phyloP scores from a whole-genome alignment of 108 stramenopile genomes.

The Schizochytrium sp. region DNA sequence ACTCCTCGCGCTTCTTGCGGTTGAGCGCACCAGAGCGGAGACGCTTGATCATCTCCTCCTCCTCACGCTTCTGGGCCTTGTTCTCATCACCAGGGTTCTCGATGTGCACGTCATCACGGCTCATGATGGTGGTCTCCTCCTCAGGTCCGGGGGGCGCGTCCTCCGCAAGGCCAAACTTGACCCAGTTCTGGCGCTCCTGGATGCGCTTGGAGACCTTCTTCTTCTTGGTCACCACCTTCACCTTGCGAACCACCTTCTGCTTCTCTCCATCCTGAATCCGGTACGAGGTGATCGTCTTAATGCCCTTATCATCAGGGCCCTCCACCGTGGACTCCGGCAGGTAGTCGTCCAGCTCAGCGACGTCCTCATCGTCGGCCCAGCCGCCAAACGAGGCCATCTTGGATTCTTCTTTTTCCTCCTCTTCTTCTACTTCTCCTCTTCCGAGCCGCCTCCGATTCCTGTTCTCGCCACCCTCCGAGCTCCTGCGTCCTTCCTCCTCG shows the following conservation, averaged over 20 bases:
- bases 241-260: slow-evolving; percentile 56
- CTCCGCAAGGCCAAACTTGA: slow-evolving; percentile 54
- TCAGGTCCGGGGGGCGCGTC: slow-evolving; percentile 54
- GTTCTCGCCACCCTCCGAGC: no score
- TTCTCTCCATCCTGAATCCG: slow-evolving; percentile 44
- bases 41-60: slow-evolving; percentile 56
- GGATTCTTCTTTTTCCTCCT: not conserved
- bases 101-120: slow-evolving; percentile 36
- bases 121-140: slow-evolving; percentile 57
- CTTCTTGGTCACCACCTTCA: slow-evolving; percentile 57
- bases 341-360: slow-evolving; percentile 38
- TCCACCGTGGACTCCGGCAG: slow-evolving; percentile 29
- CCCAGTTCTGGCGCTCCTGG: slow-evolving; percentile 36
- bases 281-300: slow-evolving; percentile 39
- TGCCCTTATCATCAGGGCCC: slow-evolving; percentile 52
- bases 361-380: slow-evolving; percentile 58
- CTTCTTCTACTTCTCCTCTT: not conserved
- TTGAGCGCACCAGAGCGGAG: slow-evolving; percentile 38
- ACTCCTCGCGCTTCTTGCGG: slow-evolving; percentile 59
- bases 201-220: slow-evolving; percentile 60
- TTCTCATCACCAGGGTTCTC: slow-evolving; percentile 60
- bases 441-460: not conserved
- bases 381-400: not conserved
- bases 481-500: no score
- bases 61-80: slow-evolving; percentile 56